These are phyloP conservation scores for Theobroma cacao DNA, from an alignment of 345 rosid species.

Conservation along the genomic window DNA sequence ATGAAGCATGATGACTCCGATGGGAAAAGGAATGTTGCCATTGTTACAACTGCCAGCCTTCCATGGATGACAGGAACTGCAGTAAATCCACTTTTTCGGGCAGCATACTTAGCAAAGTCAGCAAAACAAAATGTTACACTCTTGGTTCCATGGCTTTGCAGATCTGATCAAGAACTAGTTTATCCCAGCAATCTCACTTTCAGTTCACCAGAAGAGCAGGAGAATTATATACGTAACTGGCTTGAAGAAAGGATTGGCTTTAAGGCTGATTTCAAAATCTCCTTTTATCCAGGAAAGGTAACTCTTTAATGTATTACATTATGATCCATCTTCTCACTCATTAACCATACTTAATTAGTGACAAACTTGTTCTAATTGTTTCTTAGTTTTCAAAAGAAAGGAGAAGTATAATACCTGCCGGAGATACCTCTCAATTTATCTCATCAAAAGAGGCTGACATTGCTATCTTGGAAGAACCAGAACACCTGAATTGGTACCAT, in stretches of 20 bases:
- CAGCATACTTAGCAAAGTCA: constrained; percentile 82
- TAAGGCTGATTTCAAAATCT: constrained; percentile 83
- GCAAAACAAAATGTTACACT: constrained; percentile 87
- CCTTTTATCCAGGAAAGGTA: constrained; percentile 99
- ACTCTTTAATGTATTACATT: constrained; percentile 13
- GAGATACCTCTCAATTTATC: constrained; percentile 91
- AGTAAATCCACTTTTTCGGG: constrained; percentile 91
- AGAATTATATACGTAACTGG: constrained; percentile 87
- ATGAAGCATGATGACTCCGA: constrained; percentile 49
- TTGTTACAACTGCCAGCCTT: constrained; percentile 96
- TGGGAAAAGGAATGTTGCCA: constrained; percentile 84
- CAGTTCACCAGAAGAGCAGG: constrained; percentile 95
- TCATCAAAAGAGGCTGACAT: constrained; percentile 89
- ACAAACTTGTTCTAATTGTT: constrained; percentile 16
- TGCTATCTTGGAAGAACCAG: constrained; percentile 95
- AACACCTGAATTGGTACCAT: constrained; percentile 96
- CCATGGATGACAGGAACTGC: constrained; percentile 99
- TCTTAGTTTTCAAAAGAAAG: constrained; percentile 82
- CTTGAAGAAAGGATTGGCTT: constrained; percentile 92
- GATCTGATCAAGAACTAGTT: constrained; percentile 92
- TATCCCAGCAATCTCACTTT: constrained; percentile 85
- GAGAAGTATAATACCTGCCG: constrained; percentile 94
- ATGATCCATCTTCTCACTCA: neutral
- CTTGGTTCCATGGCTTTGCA: constrained; percentile 96
- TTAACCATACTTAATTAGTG: neutral